A percentile compares a stretch with the other conserved stretches of the same genome.
Conservation (phyloP, 1,284 basidiomycete species). For the Rhodofomes roseus region DNA sequence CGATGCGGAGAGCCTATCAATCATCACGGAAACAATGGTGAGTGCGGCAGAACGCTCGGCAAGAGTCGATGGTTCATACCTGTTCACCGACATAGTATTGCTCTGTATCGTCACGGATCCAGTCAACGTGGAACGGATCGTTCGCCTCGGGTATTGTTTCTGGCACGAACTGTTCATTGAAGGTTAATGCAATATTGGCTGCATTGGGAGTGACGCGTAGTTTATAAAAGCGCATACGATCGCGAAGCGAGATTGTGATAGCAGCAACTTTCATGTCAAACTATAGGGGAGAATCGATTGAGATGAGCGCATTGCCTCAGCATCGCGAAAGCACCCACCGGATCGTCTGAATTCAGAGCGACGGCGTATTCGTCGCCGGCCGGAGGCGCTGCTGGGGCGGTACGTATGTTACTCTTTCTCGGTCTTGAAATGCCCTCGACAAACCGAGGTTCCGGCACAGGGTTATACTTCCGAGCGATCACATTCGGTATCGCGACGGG, state of each 20-base stretch:
- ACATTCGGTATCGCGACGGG: conserved; percentile 76
- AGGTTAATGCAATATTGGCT: conserved; percentile 66
- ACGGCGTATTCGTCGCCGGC: conserved; percentile 46
- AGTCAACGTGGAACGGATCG: conserved; percentile 78
- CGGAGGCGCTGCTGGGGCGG: conserved; percentile 18
- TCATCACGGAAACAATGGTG: background rate
- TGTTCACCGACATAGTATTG: conserved; percentile 67
- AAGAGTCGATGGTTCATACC: conserved; percentile 32
- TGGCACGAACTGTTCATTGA: conserved; percentile 74
- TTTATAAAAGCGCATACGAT: conserved; percentile 88
- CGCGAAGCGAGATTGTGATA: conserved; percentile 71
- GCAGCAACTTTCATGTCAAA: conserved; percentile 73
- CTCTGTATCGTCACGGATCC: conserved; percentile 57
- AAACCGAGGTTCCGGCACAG: conserved; percentile 39
- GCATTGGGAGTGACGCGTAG: conserved; percentile 77
- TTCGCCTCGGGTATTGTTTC: conserved; percentile 81
- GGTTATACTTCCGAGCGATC: conserved; percentile 64
- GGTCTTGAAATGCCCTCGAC: conserved; percentile 55
- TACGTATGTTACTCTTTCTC: conserved; percentile 28
- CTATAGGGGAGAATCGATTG: conserved; percentile 29
- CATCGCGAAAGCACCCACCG: conserved; percentile 39
- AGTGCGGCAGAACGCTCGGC: background rate
- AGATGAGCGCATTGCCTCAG: background rate
- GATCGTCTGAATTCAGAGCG: conserved; percentile 48
- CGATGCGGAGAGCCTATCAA: conserved; percentile 65